Conservation (phyloP, 2,329 filamentous ascomycete genomes). For the Epichloe elymi region DNA sequence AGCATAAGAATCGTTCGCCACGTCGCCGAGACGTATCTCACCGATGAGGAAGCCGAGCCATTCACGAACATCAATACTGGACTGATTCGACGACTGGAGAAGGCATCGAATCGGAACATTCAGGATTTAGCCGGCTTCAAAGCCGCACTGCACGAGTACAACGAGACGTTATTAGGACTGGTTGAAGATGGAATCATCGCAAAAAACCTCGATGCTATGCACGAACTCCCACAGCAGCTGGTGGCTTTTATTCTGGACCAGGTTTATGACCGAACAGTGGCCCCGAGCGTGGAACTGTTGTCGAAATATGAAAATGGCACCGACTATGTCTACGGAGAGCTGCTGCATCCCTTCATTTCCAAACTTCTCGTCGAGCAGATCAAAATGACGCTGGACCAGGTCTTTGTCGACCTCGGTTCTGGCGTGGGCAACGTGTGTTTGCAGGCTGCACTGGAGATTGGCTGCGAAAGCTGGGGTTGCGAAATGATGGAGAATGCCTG, state of each 20-base stretch:
- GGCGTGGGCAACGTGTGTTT: conserved; percentile 93
- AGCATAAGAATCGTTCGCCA: conserved; percentile 58
- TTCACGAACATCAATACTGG: conserved; percentile 63
- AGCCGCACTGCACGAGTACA: conserved; percentile 63
- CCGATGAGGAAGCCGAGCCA: conserved; percentile 49
- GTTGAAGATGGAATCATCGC: conserved; percentile 59
- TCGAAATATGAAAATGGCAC: conserved; percentile 79
- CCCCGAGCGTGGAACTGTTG: conserved; percentile 72
- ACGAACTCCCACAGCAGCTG: conserved; percentile 56
- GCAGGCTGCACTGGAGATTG: conserved; percentile 84
- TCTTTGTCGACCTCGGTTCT: conserved; percentile 90
- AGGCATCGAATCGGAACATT: conserved; percentile 55
- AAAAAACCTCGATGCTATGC: conserved; percentile 53
- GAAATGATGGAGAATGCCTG: conserved; percentile 92
- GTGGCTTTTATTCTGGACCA: conserved; percentile 75
- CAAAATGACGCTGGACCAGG: conserved; percentile 64
- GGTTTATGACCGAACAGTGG: conserved; percentile 85
- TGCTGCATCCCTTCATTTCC: conserved; percentile 72
- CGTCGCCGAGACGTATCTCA: conserved; percentile 65
- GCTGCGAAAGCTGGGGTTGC: conserved; percentile 90
- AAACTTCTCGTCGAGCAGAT: conserved; percentile 67
- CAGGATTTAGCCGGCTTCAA: conserved; percentile 56
- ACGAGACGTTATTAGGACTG: conserved; percentile 51
- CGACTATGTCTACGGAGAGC: conserved; percentile 89
- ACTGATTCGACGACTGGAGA: conserved; percentile 63